Evolutionary conservation across 2,329 filamentous ascomycete genomes (phyloP), one percentile per base, ranked within the genome.

Genomic region (Alternaria brassicae): DNA sequence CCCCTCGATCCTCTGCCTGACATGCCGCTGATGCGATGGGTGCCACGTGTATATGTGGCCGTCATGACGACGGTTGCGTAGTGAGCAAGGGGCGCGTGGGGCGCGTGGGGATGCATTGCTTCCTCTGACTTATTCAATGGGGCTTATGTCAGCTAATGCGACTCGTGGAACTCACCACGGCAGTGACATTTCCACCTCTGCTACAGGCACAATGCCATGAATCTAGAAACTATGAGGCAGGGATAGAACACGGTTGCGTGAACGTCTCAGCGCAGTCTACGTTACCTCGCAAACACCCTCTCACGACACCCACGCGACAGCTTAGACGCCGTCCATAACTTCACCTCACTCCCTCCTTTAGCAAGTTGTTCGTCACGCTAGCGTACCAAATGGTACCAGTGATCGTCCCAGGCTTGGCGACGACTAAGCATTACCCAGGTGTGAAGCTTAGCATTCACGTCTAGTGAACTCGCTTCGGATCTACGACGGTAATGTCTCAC

Each of bases 1-100:
- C 59, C 62, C 41, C 62, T 55, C 9, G 56, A 37, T 19, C 63
- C 69, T 57, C 67, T 73, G 63, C 63, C 42, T 19, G 68, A 68
- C 73, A 76, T 76, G 30, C 28, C 44, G 30, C 44, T 25, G 13
- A 48, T 32, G 30, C 30, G 13, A 15, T n/a, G 21, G 21, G n/a
- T 25, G 28, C 30, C 30, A 48, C 19, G 25, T 21, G 30, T 48
- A 10, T 36, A 19, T 10, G 28, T 30, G 44, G 34, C 19, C 44
- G 44, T 36, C 44, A 48, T 48, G 30, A 34, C 32, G 44, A 23
- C 9, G 12, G 30, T 48, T 48, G 44, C 1, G 30, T 30, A 32
- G 15, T 48, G 21, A 21, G 30, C 44, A n/a, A 34, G 13, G 2
- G 13, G 28, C 44, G 44, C 28, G 44, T 40, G 21, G 21, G 10